Base-by-base conservation (phyloP, 768 basidiomycete species). In the Tylopilus subfusipes region DNA sequence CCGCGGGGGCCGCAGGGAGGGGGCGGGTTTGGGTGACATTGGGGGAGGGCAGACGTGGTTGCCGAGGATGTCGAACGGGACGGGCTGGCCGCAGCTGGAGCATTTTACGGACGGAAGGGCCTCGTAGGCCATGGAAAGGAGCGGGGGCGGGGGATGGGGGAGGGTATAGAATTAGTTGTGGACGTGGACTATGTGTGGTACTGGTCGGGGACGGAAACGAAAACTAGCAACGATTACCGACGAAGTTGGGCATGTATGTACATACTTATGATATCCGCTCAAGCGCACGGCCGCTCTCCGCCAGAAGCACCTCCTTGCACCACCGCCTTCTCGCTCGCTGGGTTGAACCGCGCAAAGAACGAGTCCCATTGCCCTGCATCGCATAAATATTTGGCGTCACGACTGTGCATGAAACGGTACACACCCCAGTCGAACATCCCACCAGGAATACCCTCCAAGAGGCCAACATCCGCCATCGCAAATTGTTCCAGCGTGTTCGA, bases 401-500 rank as follows among this genome's bases (percentile, higher is more conserved):
- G 48, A 45, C 39, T 36, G 48, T 48, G 40, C 56, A 48, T 40
- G 22, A 53, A 74, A 77, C 60, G 1, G 14, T 51, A 76, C 79
- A 59, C 62, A 90, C 89, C 82, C 88, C 88, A 93, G 68, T 92
- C 89, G 70, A 90, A 93, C 88, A 93, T 91, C 19, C 82, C 79
- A 4, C 84, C 85, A 40, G 90, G 90, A 49, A 93, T 82, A 1
- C 88, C 88, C 56, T 90, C 88, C 68, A 93, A 72, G 52, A 88
- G 80, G 18, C 81, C 85, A 55, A 72, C 80, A 65, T 90, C 87
- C 19, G 81, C 80, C 74, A 83, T 76, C 30, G 84, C 82, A 62
- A 82, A 79, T 53, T 86, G 84, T 50, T 84, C 82, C 58, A 89
- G 68, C 21, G 78, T 76, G 54, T 75, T 77, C 16, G 73, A 76